Percentiles rank a stretch among this genome's conserved stretches.
Conservation (phyloP, 2,329 filamentous ascomycete genomes). For the Colletotrichum camelliae region DNA sequence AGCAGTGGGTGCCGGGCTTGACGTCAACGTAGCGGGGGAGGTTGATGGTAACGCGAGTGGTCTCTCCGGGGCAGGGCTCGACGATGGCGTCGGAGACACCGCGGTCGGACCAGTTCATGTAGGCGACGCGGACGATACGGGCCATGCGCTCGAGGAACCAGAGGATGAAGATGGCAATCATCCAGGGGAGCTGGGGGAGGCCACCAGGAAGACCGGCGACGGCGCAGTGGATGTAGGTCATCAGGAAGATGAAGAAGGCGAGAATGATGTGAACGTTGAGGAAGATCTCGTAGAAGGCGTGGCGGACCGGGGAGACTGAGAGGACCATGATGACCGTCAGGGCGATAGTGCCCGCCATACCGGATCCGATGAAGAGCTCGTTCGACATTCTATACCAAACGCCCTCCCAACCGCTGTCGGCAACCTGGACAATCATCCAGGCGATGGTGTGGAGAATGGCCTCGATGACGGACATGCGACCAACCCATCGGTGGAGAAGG, state of each 20-base stretch:
- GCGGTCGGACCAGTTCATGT: slow-evolving; percentile 66
- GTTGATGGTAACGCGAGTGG: slow-evolving; percentile 72
- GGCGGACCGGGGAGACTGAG: slow-evolving; percentile 80
- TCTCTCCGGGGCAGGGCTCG: slow-evolving; percentile 73
- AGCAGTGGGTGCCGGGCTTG: slow-evolving; percentile 75
- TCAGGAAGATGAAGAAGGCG: slow-evolving; percentile 69
- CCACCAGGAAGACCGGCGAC: slow-evolving; percentile 68
- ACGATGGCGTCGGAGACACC: slow-evolving; percentile 70
- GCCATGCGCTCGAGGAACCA: slow-evolving; percentile 76
- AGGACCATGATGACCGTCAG: slow-evolving; percentile 72
- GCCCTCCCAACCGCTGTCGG: slow-evolving; percentile 67
- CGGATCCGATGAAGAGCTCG: slow-evolving; percentile 70
- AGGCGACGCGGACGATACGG: slow-evolving; percentile 68
- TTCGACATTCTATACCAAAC: slow-evolving; percentile 58
- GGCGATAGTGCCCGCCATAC: slow-evolving; percentile 63
- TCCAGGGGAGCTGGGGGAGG: slow-evolving; percentile 75
- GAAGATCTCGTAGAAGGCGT: slow-evolving; percentile 98
- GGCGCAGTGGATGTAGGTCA: slow-evolving; percentile 80
- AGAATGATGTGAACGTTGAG: slow-evolving; percentile 84
- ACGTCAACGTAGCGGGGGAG: slow-evolving; percentile 71
- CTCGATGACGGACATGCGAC: slow-evolving; percentile 74
- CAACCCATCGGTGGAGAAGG: slow-evolving; percentile 73
- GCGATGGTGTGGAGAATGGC: slow-evolving; percentile 71
- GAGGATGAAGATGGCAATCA: slow-evolving; percentile 75
- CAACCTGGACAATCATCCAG: slow-evolving; percentile 76